Base-by-base conservation (phyloP, 768 basidiomycete species). In the Collybia nuda region DNA sequence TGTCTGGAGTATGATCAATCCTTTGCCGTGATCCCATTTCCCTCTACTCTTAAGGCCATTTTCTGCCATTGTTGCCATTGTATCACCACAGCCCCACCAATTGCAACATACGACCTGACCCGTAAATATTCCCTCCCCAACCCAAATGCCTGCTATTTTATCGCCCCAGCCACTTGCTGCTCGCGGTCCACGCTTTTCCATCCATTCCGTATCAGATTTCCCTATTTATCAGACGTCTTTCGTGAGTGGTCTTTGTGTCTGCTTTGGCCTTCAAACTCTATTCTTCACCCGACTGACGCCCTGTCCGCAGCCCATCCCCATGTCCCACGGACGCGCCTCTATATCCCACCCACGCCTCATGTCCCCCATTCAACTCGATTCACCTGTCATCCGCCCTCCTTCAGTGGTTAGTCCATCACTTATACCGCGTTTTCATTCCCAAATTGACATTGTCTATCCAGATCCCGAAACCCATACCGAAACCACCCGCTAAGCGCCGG, bases 81-180 rank as follows among this genome's bases (percentile, higher is more conserved):
- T 48, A 51, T 43, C 24, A 40, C 15, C 19, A 22, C 24, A 23
- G 24, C 53, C 37, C 35, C 22, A 48, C 51, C 47, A 15, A n/a
- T n/a, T n/a, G n/a, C n/a, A n/a, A 26, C 4, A 26, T 7, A 7
- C 24, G 24, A 26, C 24, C 24, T 11, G 6, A 5, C 32, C 32
- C 32, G 14, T 2, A 32, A 32, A 32, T 11, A 32, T 6, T 32
- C 32, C 32, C 32, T 50, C 44, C 48, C 52, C 47, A 57, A 55
- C 48, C 52, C 47, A 57, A 55, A 75, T 76, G 72, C 68, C 71
- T 55, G 58, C 73, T 63, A 75, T 80, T 65, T 52, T 74, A 60
- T 68, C 73, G 14, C 72, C 75, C 19, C 61, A 66, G 7, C 71
- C 74, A 11, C 70, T 69, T 58, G 41, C 23, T 46, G 28, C 51